These are phyloP conservation scores for Suillus placidus DNA, from an alignment of 768 basidiomycete species.

Conservation along the genomic window DNA sequence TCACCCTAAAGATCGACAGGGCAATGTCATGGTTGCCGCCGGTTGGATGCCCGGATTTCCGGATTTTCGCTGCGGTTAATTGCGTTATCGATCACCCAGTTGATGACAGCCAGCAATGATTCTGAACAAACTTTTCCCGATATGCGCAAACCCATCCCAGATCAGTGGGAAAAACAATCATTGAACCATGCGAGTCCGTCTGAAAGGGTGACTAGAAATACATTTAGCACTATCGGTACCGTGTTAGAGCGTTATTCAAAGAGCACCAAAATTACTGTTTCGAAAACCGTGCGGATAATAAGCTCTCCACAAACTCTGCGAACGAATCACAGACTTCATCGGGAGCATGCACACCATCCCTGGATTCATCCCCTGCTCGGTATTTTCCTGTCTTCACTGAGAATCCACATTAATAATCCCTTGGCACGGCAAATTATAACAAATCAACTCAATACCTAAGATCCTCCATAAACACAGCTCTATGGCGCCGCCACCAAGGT, in stretches of 20 bases:
- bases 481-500: constrained; percentile 63
- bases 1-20: constrained; percentile 15
- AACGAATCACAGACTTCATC: constrained; percentile 59
- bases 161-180: background rate
- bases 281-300: background rate
- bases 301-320: constrained; percentile 52
- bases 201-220: background rate
- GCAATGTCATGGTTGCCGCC: constrained; percentile 10
- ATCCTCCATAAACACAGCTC: constrained; percentile 65
- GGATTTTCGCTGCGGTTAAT: constrained; percentile 8
- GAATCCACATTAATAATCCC: constrained; percentile 8
- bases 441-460: constrained; percentile 46
- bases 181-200: background rate
- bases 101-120: background rate
- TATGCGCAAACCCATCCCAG: background rate
- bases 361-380: constrained; percentile 57
- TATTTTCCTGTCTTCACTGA: constrained; percentile 74
- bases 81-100: constrained; percentile 8
- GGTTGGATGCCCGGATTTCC: constrained; percentile 10
- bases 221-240: constrained; percentile 9
- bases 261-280: background rate
- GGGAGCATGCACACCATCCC: constrained; percentile 42
- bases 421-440: constrained; percentile 9
- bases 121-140: background rate
- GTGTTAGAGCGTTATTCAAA: constrained; percentile 12